phyloP scores from a whole-genome alignment of 73 alveolate genomes.

The Paramecium bursaria region DNA sequence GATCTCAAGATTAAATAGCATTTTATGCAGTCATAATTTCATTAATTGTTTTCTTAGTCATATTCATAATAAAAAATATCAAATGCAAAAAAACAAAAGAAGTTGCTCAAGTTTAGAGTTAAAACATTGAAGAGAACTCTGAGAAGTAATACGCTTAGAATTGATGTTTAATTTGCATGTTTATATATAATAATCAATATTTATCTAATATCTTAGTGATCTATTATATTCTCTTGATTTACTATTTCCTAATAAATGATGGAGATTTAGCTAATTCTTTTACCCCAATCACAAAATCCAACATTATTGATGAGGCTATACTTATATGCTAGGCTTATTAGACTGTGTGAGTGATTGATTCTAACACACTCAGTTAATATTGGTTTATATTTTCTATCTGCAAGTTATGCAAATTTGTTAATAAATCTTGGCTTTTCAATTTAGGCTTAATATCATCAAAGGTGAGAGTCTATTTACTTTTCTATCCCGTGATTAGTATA shows the following conservation, averaged over 20 bases:
- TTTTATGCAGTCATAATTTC: too few relatives aligned
- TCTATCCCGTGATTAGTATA: too few relatives aligned
- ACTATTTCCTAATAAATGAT: not conserved
- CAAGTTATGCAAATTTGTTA: not conserved
- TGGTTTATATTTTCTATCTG: not conserved
- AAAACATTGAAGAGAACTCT: too few relatives aligned
- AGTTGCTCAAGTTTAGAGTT: too few relatives aligned
- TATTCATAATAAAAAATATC: too few relatives aligned
- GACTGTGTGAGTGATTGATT: not conserved
- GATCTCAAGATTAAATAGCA: too few relatives aligned
- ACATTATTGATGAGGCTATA: not conserved
- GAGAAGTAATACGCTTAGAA: too few relatives aligned
- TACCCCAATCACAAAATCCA: not conserved
- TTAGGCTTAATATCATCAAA: not conserved
- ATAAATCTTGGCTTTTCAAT: not conserved
- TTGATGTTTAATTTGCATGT: not conserved
- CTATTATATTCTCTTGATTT: not conserved
- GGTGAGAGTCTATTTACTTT: too few relatives aligned
- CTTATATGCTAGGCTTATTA: not conserved
- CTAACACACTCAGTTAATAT: not conserved
- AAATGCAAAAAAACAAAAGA: too few relatives aligned
- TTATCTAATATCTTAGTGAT: not conserved
- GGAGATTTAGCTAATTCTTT: not conserved
- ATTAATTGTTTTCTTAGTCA: too few relatives aligned
- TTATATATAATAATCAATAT: not conserved